A percentile compares a stretch with the other conserved stretches of the same genome.
phyloP scores from a whole-genome alignment of 2,329 filamentous ascomycete species.

The Stemphylium vesicarium region DNA sequence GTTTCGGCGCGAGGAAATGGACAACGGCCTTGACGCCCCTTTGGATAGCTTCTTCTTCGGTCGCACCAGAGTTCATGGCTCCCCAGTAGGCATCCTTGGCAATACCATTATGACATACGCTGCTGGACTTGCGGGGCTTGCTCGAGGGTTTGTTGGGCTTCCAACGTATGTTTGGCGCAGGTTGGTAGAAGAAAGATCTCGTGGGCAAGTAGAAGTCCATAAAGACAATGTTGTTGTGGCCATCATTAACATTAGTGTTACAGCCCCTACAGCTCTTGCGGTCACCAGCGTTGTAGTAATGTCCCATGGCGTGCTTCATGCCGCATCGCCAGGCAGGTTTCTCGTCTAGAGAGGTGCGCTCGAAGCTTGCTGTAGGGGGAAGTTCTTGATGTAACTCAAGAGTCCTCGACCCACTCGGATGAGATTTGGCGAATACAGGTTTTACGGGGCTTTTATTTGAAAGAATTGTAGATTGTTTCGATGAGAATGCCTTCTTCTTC shows the following conservation, averaged over 20 bases:
- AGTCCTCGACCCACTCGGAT: slow-evolving; percentile 24
- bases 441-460: too few species aligned
- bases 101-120: slow-evolving; percentile 30
- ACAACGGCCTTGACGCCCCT: slow-evolving; percentile 22
- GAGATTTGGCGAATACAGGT: background rate
- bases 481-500: too few species aligned
- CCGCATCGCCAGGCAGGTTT: slow-evolving; percentile 36
- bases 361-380: slow-evolving; percentile 30
- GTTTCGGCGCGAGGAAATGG: slow-evolving; percentile 19
- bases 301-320: slow-evolving; percentile 32
- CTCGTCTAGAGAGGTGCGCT: slow-evolving; percentile 15
- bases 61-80: slow-evolving; percentile 15
- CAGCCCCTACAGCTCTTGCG: slow-evolving; percentile 33
- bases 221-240: background rate
- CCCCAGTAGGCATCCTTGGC: slow-evolving; percentile 35
- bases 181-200: slow-evolving; percentile 21
- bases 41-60: slow-evolving; percentile 17
- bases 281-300: slow-evolving; percentile 40
- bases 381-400: slow-evolving; percentile 27
- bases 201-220: slow-evolving; percentile 41
- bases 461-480: too few species aligned
- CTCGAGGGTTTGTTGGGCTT: slow-evolving; percentile 21
- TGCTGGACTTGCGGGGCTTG: slow-evolving; percentile 8
- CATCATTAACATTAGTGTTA: slow-evolving; percentile 21
- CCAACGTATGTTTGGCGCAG: slow-evolving; percentile 24